Percentiles rank a stretch among this genome's conserved stretches.
These are phyloP conservation scores for Lasiosphaeria ovina DNA, from an alignment of 495 filamentous ascomycete species.

Conservation along the genomic window DNA sequence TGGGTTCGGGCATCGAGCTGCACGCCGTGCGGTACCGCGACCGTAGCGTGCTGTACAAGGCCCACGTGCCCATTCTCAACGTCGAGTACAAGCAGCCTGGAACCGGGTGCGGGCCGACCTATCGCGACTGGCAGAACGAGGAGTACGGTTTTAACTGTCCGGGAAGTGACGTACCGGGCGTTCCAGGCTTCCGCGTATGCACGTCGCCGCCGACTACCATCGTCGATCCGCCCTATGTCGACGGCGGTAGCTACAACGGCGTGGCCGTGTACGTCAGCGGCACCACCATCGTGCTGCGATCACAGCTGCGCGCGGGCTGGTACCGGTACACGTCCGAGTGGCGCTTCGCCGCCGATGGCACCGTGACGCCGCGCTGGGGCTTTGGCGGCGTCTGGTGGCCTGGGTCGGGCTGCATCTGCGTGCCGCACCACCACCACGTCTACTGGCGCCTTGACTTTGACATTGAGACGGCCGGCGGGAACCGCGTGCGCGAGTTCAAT, in stretches of 20 bases:
- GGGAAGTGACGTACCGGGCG: background rate
- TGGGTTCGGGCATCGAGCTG: constrained; percentile 1
- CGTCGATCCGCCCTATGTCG: background rate
- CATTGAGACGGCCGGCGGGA: constrained; percentile 1
- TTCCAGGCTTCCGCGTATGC: constrained; percentile 1
- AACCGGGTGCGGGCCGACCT: constrained; percentile 5
- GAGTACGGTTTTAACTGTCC: background rate
- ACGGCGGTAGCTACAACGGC: background rate
- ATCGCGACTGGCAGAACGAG: constrained; percentile 10
- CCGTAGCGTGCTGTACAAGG: background rate
- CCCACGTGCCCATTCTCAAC: constrained; percentile 7
- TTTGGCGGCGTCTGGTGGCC: constrained; percentile 1
- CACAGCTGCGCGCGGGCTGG: constrained; percentile 6
- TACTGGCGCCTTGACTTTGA: constrained; percentile 9
- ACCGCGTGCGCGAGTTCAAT: constrained; percentile 2
- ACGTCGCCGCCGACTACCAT: background rate
- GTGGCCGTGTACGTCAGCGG: background rate
- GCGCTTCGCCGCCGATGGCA: background rate
- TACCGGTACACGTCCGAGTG: constrained; percentile 9
- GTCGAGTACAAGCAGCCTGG: background rate
- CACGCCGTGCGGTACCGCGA: background rate
- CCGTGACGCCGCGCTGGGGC: background rate
- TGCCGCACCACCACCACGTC: constrained; percentile 6
- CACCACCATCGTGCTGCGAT: background rate
- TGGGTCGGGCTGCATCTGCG: background rate